Percentiles rank a stretch among this genome's conserved stretches.
These are phyloP conservation scores for Saturnispora diversa DNA, from an alignment of 805 yeast species.

Conservation along the genomic window DNA sequence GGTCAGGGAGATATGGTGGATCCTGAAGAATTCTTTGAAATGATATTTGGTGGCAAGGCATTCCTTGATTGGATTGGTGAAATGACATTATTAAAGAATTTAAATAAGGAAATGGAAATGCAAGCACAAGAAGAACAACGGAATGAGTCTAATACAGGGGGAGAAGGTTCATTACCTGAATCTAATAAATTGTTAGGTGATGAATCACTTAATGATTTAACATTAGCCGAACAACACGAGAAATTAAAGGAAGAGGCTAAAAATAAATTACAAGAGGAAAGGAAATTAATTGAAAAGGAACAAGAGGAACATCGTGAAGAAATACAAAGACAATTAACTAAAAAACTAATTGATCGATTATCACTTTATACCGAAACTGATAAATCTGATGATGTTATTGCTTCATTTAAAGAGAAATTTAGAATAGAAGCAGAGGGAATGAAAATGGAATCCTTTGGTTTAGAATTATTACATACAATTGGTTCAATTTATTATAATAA, in stretches of 20 bases:
- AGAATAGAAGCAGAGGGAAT: constrained; percentile 64
- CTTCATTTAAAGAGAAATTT: constrained; percentile 46
- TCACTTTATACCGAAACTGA: constrained; percentile 46
- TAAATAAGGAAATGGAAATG: constrained; percentile 47
- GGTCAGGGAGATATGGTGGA: constrained; percentile 71
- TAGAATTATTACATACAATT: constrained; percentile 75
- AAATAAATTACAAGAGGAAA: constrained; percentile 40
- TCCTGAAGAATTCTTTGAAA: constrained; percentile 75
- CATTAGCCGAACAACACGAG: constrained; percentile 23
- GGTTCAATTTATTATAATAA: constrained; percentile 72
- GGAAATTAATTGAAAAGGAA: constrained; percentile 69
- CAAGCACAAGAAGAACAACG: constrained; percentile 28
- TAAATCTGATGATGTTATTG: constrained; percentile 51
- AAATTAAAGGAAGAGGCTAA: constrained; percentile 26
- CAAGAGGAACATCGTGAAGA: constrained; percentile 51
- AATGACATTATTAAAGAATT: constrained; percentile 55
- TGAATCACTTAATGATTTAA: constrained; percentile 17
- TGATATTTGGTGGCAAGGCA: constrained; percentile 79
- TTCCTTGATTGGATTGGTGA: constrained; percentile 77
- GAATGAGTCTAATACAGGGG: constrained; percentile 34
- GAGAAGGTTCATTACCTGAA: constrained; percentile 40
- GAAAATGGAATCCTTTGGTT: constrained; percentile 92
- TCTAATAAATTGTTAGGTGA: constrained; percentile 21
- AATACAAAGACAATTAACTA: constrained; percentile 43
- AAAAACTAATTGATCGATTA: constrained; percentile 42